phyloP scores from a whole-genome alignment of 2,329 filamentous ascomycete species.

The Plenodomus lindquistii region DNA sequence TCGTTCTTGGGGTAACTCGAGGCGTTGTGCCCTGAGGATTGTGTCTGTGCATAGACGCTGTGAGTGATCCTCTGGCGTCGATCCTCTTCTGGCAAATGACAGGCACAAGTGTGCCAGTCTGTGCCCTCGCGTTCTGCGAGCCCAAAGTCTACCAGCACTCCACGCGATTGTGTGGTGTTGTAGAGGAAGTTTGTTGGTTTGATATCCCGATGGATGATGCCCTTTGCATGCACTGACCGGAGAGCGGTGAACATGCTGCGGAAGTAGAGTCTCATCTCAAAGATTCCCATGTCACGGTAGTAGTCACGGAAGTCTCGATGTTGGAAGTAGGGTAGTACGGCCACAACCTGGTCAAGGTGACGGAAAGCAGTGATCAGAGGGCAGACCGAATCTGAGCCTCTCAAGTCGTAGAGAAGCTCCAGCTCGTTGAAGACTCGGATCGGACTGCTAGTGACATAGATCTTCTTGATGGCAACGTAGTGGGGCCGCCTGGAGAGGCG shows the following conservation, averaged over 20 bases:
- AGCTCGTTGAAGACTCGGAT: slow-evolving; percentile 94
- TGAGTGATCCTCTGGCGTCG: slow-evolving; percentile 62
- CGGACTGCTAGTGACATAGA: slow-evolving; percentile 96
- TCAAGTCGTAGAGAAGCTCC: slow-evolving; percentile 85
- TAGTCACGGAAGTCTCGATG: slow-evolving; percentile 95
- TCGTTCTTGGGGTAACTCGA: slow-evolving; percentile 87
- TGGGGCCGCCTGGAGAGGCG: slow-evolving; percentile 59
- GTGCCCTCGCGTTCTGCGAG: slow-evolving; percentile 76
- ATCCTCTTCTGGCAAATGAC: slow-evolving; percentile 66
- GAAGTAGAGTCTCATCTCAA: slow-evolving; percentile 89
- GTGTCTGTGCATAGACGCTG: slow-evolving; percentile 63
- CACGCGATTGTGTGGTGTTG: slow-evolving; percentile 75
- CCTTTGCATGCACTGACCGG: slow-evolving; percentile 76
- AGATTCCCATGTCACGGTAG: slow-evolving; percentile 84
- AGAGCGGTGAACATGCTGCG: slow-evolving; percentile 85
- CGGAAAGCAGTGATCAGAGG: slow-evolving; percentile 97
- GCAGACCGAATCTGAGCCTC: slow-evolving; percentile 82
- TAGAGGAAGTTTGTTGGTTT: slow-evolving; percentile 98
- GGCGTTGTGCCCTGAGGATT: slow-evolving; percentile 41
- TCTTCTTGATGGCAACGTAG: slow-evolving; percentile 98
- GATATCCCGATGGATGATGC: slow-evolving; percentile 92
- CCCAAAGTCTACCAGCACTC: slow-evolving; percentile 98
- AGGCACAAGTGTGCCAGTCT: slow-evolving; percentile 81
- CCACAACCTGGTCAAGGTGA: slow-evolving; percentile 90
- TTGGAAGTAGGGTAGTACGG: slow-evolving; percentile 91